Percentiles rank a stretch among this genome's conserved stretches.
Evolutionary conservation across 805 yeast species (phyloP).

Genomic region (Candida ipomoeae): DNA sequence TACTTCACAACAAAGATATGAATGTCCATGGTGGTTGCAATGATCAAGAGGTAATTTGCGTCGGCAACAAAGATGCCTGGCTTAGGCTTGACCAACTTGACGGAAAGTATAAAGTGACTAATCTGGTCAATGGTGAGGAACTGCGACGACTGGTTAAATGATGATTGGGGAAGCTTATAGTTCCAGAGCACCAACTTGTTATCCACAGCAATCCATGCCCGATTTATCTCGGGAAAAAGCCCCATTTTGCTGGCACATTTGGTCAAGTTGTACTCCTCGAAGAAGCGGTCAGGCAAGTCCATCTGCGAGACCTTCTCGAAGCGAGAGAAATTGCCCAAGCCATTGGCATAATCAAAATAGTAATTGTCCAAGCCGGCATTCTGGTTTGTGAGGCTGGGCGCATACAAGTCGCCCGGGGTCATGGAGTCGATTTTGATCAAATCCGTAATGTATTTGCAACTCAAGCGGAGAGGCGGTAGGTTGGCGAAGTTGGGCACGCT

Average conservation of each 20-base stretch:
- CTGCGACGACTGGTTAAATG: constrained; percentile 44
- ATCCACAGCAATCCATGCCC: constrained; percentile 85
- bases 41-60: constrained; percentile 66
- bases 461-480: constrained; percentile 52
- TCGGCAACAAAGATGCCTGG: constrained; percentile 73
- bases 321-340: constrained; percentile 58
- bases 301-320: constrained; percentile 68
- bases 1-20: constrained; percentile 71
- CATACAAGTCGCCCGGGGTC: constrained; percentile 54
- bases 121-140: constrained; percentile 81
- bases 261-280: constrained; percentile 65
- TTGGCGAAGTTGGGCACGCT: constrained; percentile 47
- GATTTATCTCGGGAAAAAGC: constrained; percentile 68
- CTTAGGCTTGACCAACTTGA: constrained; percentile 76
- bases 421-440: constrained; percentile 55
- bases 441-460: constrained; percentile 59
- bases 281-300: constrained; percentile 75
- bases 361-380: constrained; percentile 56
- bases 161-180: constrained; percentile 52
- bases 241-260: constrained; percentile 77
- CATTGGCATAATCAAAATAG: constrained; percentile 45
- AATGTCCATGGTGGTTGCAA: constrained; percentile 77
- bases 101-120: constrained; percentile 70
- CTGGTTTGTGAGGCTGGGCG: constrained; percentile 52
- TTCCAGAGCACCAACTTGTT: constrained; percentile 85